Base-by-base conservation (phyloP, 2,329 filamentous ascomycete genomes). In the Teratosphaeriaceae sp. region DNA sequence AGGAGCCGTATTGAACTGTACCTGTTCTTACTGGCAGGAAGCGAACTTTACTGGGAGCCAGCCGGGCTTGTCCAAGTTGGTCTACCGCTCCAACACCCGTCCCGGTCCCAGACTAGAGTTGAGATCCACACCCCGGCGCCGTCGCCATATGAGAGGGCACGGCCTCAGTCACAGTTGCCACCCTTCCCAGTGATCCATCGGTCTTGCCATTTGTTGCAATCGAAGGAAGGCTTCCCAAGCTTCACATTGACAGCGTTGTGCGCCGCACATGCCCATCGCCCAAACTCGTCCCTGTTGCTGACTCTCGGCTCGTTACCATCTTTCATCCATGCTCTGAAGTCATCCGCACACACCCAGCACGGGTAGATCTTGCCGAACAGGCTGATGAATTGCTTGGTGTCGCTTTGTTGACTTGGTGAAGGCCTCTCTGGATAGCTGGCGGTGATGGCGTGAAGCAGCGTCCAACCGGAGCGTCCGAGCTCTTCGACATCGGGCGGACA, bases 301-400 rank as follows among this genome's bases (percentile, higher is more conserved):
- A 82, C 67, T 43, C 69, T 59, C 29, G 90, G 81, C 59, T 78
- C 77, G 52, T 89, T 84, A 2, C 71, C 70, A 50, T 76, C 75
- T 49, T 72, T 73, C 71, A 97, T 82, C 75, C 90, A 97, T 0
- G 63, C 64, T 63, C 84, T 84, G 64, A 98, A 96, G 61, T 97
- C 90, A 47, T 90, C 84, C 24, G 89, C 92, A 65, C 92, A 98
- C 2, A 85, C 78, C 88, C 89, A 95, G 71, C 92, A 98, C 3
- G 92, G 92, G 61, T 98, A 98, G 16, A 97, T 67, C 53, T 84
- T 84, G 20, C 85, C 82, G 63, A 98, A 94, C 2, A 88, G 73
- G 19, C 72, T 69, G 55, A 98, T 74, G 67, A 98, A 97, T 40
- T 78, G 74, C 43, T 74, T 73, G 54, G 94, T 83, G 55, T 96